Evolutionary conservation across 805 yeast genomes (phyloP).

Genomic region (Nakazawaea wyomingensis): DNA sequence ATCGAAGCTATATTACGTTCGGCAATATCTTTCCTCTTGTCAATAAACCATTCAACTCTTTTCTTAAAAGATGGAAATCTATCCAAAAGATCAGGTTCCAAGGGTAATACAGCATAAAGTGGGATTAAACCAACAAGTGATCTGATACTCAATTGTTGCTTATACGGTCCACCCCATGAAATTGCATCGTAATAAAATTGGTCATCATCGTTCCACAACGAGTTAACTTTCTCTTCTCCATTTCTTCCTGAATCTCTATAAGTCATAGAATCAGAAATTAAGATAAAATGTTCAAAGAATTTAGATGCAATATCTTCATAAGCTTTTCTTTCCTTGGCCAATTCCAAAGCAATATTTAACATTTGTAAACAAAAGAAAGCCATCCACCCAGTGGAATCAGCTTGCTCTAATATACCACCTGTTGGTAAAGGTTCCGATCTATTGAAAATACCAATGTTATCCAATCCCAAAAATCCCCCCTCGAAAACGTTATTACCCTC

Average conservation of each 20-base stretch:
- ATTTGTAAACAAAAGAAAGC: constrained; percentile 86
- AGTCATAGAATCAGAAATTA: constrained; percentile 93
- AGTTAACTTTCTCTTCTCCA: constrained; percentile 44
- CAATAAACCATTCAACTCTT: constrained; percentile 78
- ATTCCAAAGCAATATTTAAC: constrained; percentile 88
- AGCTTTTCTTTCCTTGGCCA: constrained; percentile 78
- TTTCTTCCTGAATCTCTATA: constrained; percentile 42
- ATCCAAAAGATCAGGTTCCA: constrained; percentile 77
- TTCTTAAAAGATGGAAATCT: constrained; percentile 78
- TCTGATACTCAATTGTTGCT: constrained; percentile 74
- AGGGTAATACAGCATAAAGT: constrained; percentile 78
- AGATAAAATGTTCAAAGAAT: constrained; percentile 86
- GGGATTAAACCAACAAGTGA: constrained; percentile 92
- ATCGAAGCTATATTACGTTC: constrained; percentile 84
- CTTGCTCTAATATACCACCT: constrained; percentile 86
- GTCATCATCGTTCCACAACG: constrained; percentile 87
- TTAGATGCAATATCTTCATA: constrained; percentile 93
- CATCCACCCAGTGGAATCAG: constrained; percentile 98
- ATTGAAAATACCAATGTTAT: constrained; percentile 88
- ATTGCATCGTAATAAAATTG: constrained; percentile 89
- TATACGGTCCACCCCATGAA: constrained; percentile 64
- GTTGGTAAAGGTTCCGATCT: constrained; percentile 91
- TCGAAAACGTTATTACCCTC: constrained; percentile 87
- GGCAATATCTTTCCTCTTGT: constrained; percentile 62
- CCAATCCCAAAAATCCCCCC: constrained; percentile 91